phyloP scores from a whole-genome alignment of 176 grass and related monocot genomes.

The Musa acuminata region DNA sequence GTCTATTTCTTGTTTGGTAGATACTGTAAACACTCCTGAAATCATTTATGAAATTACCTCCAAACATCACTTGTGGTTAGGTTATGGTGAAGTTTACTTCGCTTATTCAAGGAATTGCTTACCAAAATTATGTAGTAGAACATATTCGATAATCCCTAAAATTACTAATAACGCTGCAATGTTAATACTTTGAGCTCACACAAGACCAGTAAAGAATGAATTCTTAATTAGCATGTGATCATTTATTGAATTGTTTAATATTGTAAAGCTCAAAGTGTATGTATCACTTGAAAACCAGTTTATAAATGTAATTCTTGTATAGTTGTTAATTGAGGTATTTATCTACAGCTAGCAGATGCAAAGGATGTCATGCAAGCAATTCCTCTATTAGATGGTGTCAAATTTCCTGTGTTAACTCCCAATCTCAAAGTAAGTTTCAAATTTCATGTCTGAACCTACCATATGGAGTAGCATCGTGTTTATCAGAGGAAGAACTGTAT shows the following conservation, averaged over 20 bases:
- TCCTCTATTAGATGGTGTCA: constrained; percentile 26
- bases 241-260: neutral
- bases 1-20: neutral
- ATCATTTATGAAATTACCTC: neutral
- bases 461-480: constrained; percentile 2
- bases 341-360: constrained; percentile 68
- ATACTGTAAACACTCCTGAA: neutral
- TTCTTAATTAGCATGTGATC: no score
- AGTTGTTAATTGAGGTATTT: constrained; percentile 10
- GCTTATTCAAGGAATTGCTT: no score
- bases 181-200: no score
- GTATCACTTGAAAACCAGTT: neutral
- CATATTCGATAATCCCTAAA: no score
- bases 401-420: constrained; percentile 78
- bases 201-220: no score
- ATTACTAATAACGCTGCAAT: no score
- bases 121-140: no score
- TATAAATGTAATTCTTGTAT: neutral
- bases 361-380: constrained; percentile 80
- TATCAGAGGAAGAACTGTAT: neutral
- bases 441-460: neutral
- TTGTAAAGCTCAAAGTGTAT: neutral
- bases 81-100: no score
- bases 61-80: no score
- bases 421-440: constrained; percentile 64